Conservation (phyloP, 345 rosid genomes). For the Populus simonii region DNA sequence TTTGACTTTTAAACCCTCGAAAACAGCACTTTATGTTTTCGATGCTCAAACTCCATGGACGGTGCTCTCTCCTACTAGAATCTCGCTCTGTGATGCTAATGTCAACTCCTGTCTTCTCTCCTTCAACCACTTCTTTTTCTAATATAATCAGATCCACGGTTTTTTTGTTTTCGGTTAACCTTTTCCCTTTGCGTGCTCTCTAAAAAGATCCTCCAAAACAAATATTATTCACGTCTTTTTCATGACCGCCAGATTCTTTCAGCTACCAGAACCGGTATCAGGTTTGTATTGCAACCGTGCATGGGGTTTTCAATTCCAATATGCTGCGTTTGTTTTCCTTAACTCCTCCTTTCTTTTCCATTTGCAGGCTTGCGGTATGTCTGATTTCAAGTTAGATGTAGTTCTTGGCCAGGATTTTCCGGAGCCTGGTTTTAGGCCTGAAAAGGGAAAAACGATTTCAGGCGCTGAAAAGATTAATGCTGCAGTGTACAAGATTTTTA, state of each 20-base stretch:
- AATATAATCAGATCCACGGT: not conserved
- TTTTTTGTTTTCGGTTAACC: constrained; percentile 14
- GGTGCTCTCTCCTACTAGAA: constrained; percentile 13
- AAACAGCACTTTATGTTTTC: constrained; percentile 11
- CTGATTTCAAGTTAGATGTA: constrained; percentile 44
- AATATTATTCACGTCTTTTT: not conserved
- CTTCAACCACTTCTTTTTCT: not conserved
- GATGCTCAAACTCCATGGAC: constrained; percentile 20
- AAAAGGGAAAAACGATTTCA: constrained; percentile 19
- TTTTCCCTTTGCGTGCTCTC: constrained; percentile 51
- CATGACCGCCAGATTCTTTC: not conserved
- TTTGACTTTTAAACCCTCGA: constrained; percentile 41
- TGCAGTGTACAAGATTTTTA: constrained; percentile 31
- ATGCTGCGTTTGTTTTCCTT: not conserved
- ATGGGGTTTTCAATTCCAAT: not conserved
- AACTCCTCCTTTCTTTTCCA: not conserved
- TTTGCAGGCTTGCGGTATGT: constrained; percentile 45
- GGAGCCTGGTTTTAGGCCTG: constrained; percentile 32
- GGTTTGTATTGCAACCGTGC: not conserved
- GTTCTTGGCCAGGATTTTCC: constrained; percentile 33
- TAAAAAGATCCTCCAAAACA: constrained; percentile 25
- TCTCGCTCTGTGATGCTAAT: constrained; percentile 12
- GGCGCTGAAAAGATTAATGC: constrained; percentile 26
- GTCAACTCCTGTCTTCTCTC: not conserved
- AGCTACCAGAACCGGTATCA: not conserved